A percentile compares a stretch with the other conserved stretches of the same genome.
These are phyloP conservation scores for Microsporum audouinii DNA, from an alignment of 2,329 filamentous ascomycete species.

Conservation along the genomic window DNA sequence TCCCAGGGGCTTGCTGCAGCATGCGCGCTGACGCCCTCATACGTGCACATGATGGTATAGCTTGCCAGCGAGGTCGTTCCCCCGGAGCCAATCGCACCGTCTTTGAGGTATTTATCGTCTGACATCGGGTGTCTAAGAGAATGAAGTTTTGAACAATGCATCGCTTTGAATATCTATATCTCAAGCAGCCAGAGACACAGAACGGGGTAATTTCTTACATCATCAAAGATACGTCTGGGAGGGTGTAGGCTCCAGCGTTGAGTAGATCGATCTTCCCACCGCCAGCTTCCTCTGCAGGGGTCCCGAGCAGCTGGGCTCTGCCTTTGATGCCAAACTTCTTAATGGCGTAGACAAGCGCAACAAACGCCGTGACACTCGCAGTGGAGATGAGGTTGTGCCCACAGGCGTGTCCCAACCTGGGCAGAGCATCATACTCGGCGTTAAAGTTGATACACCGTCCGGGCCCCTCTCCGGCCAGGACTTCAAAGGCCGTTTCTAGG, in stretches of 20 bases:
- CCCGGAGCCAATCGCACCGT: conserved; percentile 12
- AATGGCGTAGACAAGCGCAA: conserved; percentile 39
- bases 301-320: conserved; percentile 27
- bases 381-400: conserved; percentile 33
- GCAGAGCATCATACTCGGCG: conserved; percentile 35
- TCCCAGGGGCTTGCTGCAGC: conserved; percentile 44
- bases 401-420: conserved; percentile 32
- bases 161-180: background rate
- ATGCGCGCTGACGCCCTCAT: conserved; percentile 42
- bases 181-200: background rate
- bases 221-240: conserved; percentile 36
- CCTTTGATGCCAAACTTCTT: conserved; percentile 31
- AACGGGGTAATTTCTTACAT: conserved; percentile 1
- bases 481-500: conserved; percentile 40
- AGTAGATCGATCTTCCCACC: conserved; percentile 34
- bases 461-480: background rate
- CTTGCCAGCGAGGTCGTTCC: conserved; percentile 15
- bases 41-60: conserved; percentile 23
- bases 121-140: conserved; percentile 7
- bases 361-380: conserved; percentile 26
- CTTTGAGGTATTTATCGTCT: conserved; percentile 1
- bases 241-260: conserved; percentile 34
- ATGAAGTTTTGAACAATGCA: background rate
- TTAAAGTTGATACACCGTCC: conserved; percentile 21
- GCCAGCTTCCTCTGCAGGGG: conserved; percentile 30